These are phyloP conservation scores for Zancudomyces culisetae DNA, from an alignment of 371 early-diverging fungal genomes.

Conservation along the genomic window DNA sequence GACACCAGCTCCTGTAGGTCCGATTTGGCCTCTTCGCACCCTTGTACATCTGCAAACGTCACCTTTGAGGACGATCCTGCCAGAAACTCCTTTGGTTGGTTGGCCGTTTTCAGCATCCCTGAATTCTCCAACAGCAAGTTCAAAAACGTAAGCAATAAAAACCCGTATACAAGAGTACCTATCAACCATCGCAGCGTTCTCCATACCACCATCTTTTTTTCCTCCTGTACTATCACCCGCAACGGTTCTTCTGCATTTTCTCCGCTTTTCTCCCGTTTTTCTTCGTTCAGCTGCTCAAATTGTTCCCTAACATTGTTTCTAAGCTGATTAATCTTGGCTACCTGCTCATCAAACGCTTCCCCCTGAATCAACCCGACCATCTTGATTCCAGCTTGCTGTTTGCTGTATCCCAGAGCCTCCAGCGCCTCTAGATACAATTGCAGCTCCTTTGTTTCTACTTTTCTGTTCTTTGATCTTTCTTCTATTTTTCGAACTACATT, in stretches of 20 bases:
- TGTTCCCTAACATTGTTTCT: not conserved
- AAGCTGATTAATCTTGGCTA: not conserved
- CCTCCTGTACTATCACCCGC: constrained; percentile 24
- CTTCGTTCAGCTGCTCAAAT: not conserved
- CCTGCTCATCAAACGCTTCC: not conserved
- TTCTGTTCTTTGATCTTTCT: not conserved
- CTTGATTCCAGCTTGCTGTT: not conserved
- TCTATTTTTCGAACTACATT: not conserved
- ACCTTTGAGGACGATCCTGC: constrained; percentile 24
- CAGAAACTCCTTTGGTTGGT: constrained; percentile 43
- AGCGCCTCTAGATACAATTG: not conserved
- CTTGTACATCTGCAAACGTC: constrained; percentile 85
- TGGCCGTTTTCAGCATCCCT: constrained; percentile 42
- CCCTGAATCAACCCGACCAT: not conserved
- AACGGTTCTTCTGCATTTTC: constrained; percentile 3
- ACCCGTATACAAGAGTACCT: constrained; percentile 51
- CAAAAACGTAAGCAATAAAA: constrained; percentile 54
- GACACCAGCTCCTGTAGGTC: constrained; percentile 90
- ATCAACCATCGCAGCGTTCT: constrained; percentile 45
- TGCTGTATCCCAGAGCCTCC: not conserved
- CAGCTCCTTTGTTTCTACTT: not conserved
- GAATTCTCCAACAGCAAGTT: constrained; percentile 58
- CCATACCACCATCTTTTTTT: constrained; percentile 43
- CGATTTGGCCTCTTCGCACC: constrained; percentile 92
- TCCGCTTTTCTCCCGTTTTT: not conserved